Evolutionary conservation across 2,329 filamentous ascomycete species (phyloP), one percentile per base, ranked within the genome.

Genomic region (Talaromyces albobiverticillius): DNA sequence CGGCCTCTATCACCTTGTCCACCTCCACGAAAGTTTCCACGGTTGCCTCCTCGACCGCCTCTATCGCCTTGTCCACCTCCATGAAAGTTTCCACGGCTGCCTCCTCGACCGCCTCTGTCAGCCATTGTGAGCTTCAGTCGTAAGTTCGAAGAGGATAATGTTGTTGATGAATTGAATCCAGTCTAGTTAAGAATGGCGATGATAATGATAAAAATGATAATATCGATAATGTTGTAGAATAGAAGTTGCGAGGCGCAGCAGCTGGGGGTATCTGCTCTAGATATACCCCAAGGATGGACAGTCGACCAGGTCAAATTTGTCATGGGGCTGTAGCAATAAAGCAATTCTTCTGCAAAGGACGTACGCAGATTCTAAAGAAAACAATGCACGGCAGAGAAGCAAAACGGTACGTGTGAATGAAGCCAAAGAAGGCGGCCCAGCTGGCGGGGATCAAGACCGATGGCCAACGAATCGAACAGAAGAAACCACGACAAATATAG

Each of bases 31-130:
- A n/a, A 26, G 29, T 41, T 48, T 36, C 48, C 41, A 14, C 42
- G 48, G 18, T 20, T 23, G 3, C 53, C 42, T 31, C 54, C 51
- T 40, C 51, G 34, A 14, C 42, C 41, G 7, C 54, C 52, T 34
- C 46, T 65, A 40, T 34, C 67, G 40, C 59, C 57, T 18, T 62
- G 59, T 53, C 61, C 61, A 53, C 65, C 60, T 46, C 63, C 53
- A 49, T 59, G 42, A 32, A 32, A 43, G 48, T 40, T 25, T 26
- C 49, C 42, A 18, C 49, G 32, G 10, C 8, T 22, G 20, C 31
- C 36, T 1, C 47, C 45, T 18, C 31, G 16, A 43, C 41, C 6
- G 13, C 47, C 11, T 20, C 16, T 32, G 22, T 51, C 48, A 40
- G 36, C 18, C 36, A 40, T 40, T 3, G 18, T 11, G 36, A 7